Evolutionary conservation across 495 filamentous ascomycete species (phyloP), one percentile per base, ranked within the genome.

Genomic region (Cercophora samala): DNA sequence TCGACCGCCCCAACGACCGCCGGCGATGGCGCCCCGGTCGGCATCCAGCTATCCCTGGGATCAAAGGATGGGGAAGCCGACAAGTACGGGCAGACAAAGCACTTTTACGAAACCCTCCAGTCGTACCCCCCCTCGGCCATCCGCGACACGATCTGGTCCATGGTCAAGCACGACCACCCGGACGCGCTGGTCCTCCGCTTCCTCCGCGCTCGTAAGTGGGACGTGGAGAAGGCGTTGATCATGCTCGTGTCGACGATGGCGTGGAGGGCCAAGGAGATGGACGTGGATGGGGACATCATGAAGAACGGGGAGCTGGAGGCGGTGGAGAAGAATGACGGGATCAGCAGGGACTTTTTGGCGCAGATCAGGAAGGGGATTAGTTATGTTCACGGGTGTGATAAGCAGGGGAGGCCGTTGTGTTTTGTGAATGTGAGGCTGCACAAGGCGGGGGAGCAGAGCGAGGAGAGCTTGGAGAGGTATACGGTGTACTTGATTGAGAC

Each of bases 401-500:
- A 91, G 72, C 80, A 84, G 18, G 96, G 93, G 5, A 82, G 95
- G 46, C 96, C 95, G 0, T 90, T 97, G 68, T 97, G 94, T 74
- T 82, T 91, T 64, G 90, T 97, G 56, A 85, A 93, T 53, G 93
- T 93, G 23, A 83, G 90, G 46, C 75, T 97, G 70, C 95, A 99
- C 76, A 87, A 78, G 70, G 85, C 89, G 63, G 88, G 87, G 21
- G 94, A 97, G 68, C 94, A 99, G 78, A 88, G 81, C 62, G 91
- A 92, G 73, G 83, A 89, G 66, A 87, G 86, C 66, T 72, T 97
- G 62, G 95, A 99, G 73, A 81, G 90, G 67, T 99, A 88, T 73
- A 99, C 95, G 0, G 93, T 98, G 23, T 97, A 93, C 75, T 85
- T 91, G 9, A 99, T 99, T 74, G 95, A 99, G 80, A 93, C 92